Base-by-base conservation (phyloP, 176 grass and related monocot genomes). In the Carex littledalei region DNA sequence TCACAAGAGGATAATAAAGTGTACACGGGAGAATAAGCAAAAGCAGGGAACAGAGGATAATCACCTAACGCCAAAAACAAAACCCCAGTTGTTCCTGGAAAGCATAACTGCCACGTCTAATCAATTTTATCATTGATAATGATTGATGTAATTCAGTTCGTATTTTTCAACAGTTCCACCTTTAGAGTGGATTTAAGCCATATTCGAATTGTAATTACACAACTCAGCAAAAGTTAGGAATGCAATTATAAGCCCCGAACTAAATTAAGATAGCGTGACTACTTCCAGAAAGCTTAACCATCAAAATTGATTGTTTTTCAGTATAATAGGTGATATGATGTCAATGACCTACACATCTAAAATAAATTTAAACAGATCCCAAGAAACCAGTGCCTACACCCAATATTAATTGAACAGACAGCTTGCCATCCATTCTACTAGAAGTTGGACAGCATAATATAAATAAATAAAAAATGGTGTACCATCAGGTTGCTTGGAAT, bases 401-500 rank as follows among this genome's bases (percentile, higher is more conserved):
- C 5, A 70, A 79, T 71, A 67, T 29, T 16, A 31, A 39, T 21
- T 29, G 13, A 86, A 35, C 79, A 37, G 56, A 72, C 24, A 85
- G 22, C 16, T 77, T 39, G n/a, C 86, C 58, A 43, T 75, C 3
- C 22, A 84, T 35, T 74, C 70, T 74, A 74, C 17, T 21, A 73
- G 41, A 73, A 74, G 20, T 74, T 50, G 45, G 43, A 47, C 24
- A 75, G 71, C 71, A 75, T 53, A 75, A 49, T 52, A 24, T 50
- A 75, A 29, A 45, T 47, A 45, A 55, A 34, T 34, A 80, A 62
- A 7, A 29, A 81, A 45, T 64, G 16, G 21, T 62, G 78, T 89
- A 90, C 93, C 90, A 85, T 94, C 88, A 12, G 63, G 62, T 15
- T 78, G 74, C 59, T 92, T 94, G 39, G 78, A 15, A 60, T 89